phyloP scores from a whole-genome alignment of 441 rosid genomes.

The Brassica hybrid region DNA sequence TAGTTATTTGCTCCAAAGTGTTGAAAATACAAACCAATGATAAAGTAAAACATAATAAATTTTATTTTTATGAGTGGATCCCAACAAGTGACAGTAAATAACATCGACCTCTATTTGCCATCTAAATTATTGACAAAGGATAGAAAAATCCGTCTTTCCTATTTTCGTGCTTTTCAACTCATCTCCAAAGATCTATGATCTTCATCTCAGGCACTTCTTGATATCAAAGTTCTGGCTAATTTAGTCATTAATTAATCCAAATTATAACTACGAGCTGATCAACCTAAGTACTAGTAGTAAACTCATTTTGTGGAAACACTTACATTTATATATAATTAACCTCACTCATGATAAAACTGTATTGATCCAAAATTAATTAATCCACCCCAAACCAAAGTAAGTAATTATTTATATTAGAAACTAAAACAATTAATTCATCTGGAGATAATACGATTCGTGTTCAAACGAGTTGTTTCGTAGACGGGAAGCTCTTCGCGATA shows the following conservation, averaged over 20 bases:
- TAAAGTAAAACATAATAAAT: not conserved
- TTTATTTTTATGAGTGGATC: slow-evolving; percentile 27
- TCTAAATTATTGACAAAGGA: slow-evolving; percentile 23
- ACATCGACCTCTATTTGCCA: slow-evolving; percentile 23
- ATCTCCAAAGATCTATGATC: not conserved
- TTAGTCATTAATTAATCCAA: not conserved
- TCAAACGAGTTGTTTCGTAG: slow-evolving; percentile 87
- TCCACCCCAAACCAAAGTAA: slow-evolving; percentile 31
- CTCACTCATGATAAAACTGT: slow-evolving; percentile 14
- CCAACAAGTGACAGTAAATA: slow-evolving; percentile 31
- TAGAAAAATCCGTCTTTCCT: slow-evolving; percentile 18
- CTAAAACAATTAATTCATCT: slow-evolving; percentile 32
- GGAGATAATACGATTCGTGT: slow-evolving; percentile 66
- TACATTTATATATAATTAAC: not conserved
- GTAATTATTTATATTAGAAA: slow-evolving; percentile 2
- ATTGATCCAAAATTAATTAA: slow-evolving; percentile 22
- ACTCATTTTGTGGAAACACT: not conserved
- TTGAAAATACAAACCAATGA: not conserved
- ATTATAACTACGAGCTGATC: slow-evolving; percentile 2
- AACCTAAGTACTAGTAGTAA: not conserved
- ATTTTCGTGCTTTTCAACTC: slow-evolving; percentile 15
- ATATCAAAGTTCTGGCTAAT: slow-evolving; percentile 14
- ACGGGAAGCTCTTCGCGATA: slow-evolving; percentile 89
- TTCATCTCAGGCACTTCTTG: slow-evolving; percentile 22
- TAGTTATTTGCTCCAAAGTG: not conserved